These are phyloP conservation scores for Diospyros lotus DNA, from an alignment of 148 eudicot genomes.

Conservation along the genomic window DNA sequence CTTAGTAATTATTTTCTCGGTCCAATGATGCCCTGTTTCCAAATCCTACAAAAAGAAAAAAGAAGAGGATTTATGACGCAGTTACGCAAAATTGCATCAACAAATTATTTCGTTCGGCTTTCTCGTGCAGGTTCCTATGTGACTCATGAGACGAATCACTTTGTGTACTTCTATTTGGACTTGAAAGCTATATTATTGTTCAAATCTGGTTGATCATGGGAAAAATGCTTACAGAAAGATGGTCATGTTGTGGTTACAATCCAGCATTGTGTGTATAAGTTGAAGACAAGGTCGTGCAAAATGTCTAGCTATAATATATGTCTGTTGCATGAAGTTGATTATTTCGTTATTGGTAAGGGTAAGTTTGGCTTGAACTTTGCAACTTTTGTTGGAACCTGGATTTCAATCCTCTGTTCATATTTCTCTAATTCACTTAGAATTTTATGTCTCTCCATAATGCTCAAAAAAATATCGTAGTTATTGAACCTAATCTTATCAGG, in stretches of 20 bases:
- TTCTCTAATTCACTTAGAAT: too few relatives aligned
- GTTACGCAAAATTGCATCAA: neutral
- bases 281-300: neutral
- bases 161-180: conserved; percentile 79
- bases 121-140: conserved; percentile 63
- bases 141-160: conserved; percentile 88
- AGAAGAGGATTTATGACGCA: neutral
- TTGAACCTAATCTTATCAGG: too few relatives aligned
- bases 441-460: too few relatives aligned
- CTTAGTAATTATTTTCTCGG: too few relatives aligned
- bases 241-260: neutral
- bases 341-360: neutral
- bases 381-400: too few relatives aligned
- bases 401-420: too few relatives aligned
- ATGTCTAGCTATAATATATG: neutral
- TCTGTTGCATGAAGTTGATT: conserved; percentile 6
- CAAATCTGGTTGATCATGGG: conserved; percentile 67
- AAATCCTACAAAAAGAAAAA: too few relatives aligned
- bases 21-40: too few relatives aligned
- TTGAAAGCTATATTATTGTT: conserved; percentile 68
- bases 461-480: too few relatives aligned
- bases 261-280: conserved; percentile 6
- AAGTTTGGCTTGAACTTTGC: too few relatives aligned
- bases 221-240: neutral
- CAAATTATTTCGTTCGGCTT: neutral